Percentiles rank a stretch among this genome's conserved stretches.
Conservation (phyloP, 306 rosid genomes). For the Phaseolus lunatus region DNA sequence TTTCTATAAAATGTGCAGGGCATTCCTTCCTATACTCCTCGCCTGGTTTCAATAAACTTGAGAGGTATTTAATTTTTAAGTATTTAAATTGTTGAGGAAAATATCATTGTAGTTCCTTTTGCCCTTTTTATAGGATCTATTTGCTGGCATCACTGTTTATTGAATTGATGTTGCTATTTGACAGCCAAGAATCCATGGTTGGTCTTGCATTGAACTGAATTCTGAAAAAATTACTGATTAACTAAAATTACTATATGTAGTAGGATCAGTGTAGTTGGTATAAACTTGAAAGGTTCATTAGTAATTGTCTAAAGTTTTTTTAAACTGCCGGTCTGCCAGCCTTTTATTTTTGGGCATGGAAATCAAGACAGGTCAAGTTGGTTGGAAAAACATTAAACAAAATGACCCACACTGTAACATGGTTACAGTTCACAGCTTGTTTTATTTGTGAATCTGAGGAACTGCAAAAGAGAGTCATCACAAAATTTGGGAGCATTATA, state of each 20-base stretch:
- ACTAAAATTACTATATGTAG: slow-evolving; percentile 8
- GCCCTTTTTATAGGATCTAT: slow-evolving; percentile 25
- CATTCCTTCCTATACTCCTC: slow-evolving; percentile 74
- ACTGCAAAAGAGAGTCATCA: slow-evolving; percentile 7
- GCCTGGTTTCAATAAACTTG: slow-evolving; percentile 77
- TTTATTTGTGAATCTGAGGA: slow-evolving; percentile 14
- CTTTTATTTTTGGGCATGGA: not conserved
- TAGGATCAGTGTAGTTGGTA: not conserved
- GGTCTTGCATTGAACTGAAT: slow-evolving; percentile 27
- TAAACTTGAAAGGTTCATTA: slow-evolving; percentile 19
- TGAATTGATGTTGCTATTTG: slow-evolving; percentile 9
- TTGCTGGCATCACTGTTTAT: slow-evolving; percentile 24
- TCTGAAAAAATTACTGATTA: slow-evolving; percentile 3
- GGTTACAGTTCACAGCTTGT: not conserved
- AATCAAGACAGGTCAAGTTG: slow-evolving; percentile 14
- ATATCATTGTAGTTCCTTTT: slow-evolving; percentile 22
- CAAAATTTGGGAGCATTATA: slow-evolving; percentile 9
- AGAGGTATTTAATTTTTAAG: slow-evolving; percentile 63
- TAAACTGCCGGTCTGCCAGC: not conserved
- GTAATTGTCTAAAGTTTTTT: slow-evolving; percentile 24
- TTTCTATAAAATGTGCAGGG: slow-evolving; percentile 67
- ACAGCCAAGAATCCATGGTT: not conserved
- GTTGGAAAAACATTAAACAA: slow-evolving; percentile 12
- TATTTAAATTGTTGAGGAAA: slow-evolving; percentile 14
- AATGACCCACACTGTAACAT: slow-evolving; percentile 23